Evolutionary conservation across 768 basidiomycete species (phyloP).

Genomic region (Xerocomellus chrysenteron): DNA sequence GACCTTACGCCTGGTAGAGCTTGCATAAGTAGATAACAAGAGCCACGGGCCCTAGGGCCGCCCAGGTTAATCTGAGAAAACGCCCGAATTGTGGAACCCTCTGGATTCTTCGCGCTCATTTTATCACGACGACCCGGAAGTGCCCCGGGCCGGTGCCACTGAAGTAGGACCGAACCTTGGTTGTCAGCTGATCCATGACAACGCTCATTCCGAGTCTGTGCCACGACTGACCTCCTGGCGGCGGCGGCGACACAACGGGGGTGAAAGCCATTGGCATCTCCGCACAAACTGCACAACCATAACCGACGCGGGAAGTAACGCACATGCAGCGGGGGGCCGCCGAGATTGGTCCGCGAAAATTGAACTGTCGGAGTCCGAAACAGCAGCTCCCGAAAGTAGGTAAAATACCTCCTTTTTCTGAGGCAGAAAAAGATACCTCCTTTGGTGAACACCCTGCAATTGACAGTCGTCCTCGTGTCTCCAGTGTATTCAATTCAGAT

Average conservation of each 20-base stretch:
- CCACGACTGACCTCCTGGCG: background rate
- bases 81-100: background rate
- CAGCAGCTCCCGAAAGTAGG: background rate
- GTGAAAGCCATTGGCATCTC: background rate
- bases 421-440: background rate
- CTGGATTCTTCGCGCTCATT: background rate
- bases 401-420: background rate
- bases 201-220: background rate
- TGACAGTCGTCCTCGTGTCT: slow-evolving; percentile 7
- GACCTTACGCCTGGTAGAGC: background rate
- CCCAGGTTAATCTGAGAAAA: background rate
- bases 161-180: background rate
- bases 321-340: background rate
- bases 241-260: background rate
- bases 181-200: background rate
- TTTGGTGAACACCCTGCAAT: slow-evolving; percentile 1
- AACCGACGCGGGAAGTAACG: background rate
- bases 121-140: background rate
- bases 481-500: slow-evolving; percentile 2
- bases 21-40: background rate
- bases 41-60: background rate
- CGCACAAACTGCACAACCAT: background rate
- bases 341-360: slow-evolving; percentile 7
- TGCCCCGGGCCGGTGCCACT: background rate
- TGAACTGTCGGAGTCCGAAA: background rate